A percentile compares a stretch with the other conserved stretches of the same genome.
Evolutionary conservation across 768 basidiomycete genomes (phyloP).

Genomic region (Lyophyllum semitale): DNA sequence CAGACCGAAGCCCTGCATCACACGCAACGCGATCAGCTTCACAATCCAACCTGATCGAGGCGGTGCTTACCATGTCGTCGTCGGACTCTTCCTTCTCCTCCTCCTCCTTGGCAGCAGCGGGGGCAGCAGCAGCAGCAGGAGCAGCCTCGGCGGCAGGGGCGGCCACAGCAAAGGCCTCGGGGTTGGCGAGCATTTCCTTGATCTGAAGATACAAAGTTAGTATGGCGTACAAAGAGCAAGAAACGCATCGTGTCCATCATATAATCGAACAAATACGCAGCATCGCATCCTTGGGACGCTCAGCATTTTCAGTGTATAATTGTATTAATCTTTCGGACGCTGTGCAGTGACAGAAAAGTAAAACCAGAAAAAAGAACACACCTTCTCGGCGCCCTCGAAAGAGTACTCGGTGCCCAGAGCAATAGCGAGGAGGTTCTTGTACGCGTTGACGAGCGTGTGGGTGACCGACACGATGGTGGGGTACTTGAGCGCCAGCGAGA

Average conservation of each 20-base stretch:
- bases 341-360: slow-evolving; percentile 11
- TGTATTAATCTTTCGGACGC: slow-evolving; percentile 33
- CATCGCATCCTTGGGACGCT: slow-evolving; percentile 49
- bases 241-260: slow-evolving; percentile 27
- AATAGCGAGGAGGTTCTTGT: slow-evolving; percentile 96
- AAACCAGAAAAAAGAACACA: slow-evolving; percentile 33
- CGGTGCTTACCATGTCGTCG: slow-evolving; percentile 77
- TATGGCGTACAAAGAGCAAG: background rate
- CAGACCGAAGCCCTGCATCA: slow-evolving; percentile 91
- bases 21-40: slow-evolving; percentile 15
- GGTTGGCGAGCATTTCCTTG: slow-evolving; percentile 97
- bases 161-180: slow-evolving; percentile 92
- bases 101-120: slow-evolving; percentile 62
- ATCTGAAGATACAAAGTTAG: slow-evolving; percentile 49
- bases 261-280: slow-evolving; percentile 30
- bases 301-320: slow-evolving; percentile 87
- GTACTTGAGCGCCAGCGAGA: slow-evolving; percentile 95
- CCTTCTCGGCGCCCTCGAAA: slow-evolving; percentile 94
- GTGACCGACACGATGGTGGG: slow-evolving; percentile 92
- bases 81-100: slow-evolving; percentile 87
- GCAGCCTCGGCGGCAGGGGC: slow-evolving; percentile 64
- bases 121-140: slow-evolving; percentile 48
- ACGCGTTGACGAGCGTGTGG: slow-evolving; percentile 97
- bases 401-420: slow-evolving; percentile 91
- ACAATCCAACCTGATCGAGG: background rate